A percentile compares a stretch with the other conserved stretches of the same genome.
Conservation (phyloP, 1,139 yeast species). For the Pichia sp. region DNA sequence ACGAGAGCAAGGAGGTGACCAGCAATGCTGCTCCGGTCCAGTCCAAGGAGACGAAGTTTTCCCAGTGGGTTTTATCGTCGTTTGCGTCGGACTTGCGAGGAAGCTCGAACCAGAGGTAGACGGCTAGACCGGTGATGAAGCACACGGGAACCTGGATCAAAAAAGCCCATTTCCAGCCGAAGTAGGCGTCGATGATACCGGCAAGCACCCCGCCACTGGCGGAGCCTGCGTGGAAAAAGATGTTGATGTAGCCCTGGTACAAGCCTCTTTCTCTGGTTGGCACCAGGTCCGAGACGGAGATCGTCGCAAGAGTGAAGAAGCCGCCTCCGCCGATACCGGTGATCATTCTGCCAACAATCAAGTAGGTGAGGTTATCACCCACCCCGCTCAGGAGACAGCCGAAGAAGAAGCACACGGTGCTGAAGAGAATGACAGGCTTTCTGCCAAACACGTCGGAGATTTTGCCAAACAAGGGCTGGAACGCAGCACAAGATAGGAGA, state of each 20-base stretch:
- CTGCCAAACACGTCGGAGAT: constrained; percentile 58
- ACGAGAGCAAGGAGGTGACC: constrained; percentile 40
- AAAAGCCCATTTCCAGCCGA: constrained; percentile 54
- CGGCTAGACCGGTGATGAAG: constrained; percentile 37
- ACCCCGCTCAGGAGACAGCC: constrained; percentile 64
- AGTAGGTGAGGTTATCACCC: constrained; percentile 51
- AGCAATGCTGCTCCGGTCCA: constrained; percentile 44
- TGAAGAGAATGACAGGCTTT: constrained; percentile 42
- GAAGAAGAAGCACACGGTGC: constrained; percentile 52
- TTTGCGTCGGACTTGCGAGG: constrained; percentile 35
- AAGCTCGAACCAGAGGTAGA: constrained; percentile 38
- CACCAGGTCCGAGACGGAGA: constrained; percentile 49
- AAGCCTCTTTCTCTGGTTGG: constrained; percentile 51
- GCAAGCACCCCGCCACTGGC: constrained; percentile 55
- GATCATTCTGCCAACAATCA: constrained; percentile 51
- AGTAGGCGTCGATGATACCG: constrained; percentile 42
- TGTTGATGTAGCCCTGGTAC: constrained; percentile 50
- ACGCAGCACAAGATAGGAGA: constrained; percentile 52
- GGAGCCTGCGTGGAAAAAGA: constrained; percentile 48
- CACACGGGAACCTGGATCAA: constrained; percentile 48
- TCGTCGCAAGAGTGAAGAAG: constrained; percentile 46
- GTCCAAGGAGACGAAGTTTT: constrained; percentile 58
- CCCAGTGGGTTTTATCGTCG: constrained; percentile 31
- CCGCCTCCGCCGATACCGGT: constrained; percentile 61
- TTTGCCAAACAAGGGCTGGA: constrained; percentile 71